phyloP scores from a whole-genome alignment of 2,329 filamentous ascomycete genomes.

The Myriosclerotinia scirpicola region DNA sequence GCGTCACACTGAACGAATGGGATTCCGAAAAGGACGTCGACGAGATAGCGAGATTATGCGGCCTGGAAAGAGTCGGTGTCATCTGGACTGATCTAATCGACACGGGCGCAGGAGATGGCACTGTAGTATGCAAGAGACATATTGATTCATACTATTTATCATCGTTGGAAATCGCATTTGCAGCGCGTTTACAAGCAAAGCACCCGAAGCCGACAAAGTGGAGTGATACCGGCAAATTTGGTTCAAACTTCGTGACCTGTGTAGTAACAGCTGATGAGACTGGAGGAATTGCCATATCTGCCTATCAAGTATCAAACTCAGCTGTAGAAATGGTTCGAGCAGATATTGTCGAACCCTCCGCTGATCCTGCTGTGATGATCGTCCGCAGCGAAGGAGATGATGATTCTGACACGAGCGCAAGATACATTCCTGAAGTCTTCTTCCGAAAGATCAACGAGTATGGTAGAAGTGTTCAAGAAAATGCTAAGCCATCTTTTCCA shows the following conservation, averaged over 20 bases:
- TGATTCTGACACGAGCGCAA: constrained; percentile 62
- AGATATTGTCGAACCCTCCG: constrained; percentile 91
- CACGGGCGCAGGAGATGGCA: constrained; percentile 76
- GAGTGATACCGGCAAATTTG: constrained; percentile 92
- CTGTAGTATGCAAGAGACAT: constrained; percentile 91
- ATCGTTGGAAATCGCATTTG: constrained; percentile 88
- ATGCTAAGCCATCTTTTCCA: constrained; percentile 93
- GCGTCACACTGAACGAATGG: constrained; percentile 82
- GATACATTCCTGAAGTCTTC: constrained; percentile 97
- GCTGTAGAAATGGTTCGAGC: constrained; percentile 96
- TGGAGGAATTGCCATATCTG: constrained; percentile 82
- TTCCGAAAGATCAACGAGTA: constrained; percentile 96
- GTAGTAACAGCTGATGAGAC: constrained; percentile 90
- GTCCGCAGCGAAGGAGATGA: constrained; percentile 89
- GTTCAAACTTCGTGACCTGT: constrained; percentile 96
- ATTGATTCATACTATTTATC: constrained; percentile 89
- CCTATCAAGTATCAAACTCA: constrained; percentile 93
- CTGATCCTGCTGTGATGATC: constrained; percentile 90
- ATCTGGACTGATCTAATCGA: constrained; percentile 94
- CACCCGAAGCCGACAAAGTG: constrained; percentile 91
- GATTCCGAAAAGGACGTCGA: constrained; percentile 80
- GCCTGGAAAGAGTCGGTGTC: constrained; percentile 83
- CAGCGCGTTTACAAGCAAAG: constrained; percentile 81
- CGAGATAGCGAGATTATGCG: constrained; percentile 76
- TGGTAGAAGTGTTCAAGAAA: constrained; percentile 92